Conservation (phyloP, 305 asterid genomes). For the Plantago rigida region DNA sequence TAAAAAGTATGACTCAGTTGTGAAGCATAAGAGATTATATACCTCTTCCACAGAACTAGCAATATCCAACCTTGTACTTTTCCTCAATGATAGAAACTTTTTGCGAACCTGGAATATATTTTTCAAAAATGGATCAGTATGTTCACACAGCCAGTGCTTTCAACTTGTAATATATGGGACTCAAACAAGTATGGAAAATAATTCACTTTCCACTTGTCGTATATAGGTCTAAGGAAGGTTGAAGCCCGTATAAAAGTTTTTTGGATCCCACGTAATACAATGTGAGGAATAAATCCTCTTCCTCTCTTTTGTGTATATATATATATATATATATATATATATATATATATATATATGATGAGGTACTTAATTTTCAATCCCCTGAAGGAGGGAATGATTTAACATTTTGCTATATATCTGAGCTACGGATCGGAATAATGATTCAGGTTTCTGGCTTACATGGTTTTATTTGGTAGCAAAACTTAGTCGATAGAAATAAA, state of each 20-base stretch:
- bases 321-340: too few species aligned
- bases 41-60: constrained; percentile 82
- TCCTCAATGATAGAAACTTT: constrained; percentile 75
- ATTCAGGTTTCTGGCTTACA: background rate
- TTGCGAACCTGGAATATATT: constrained; percentile 63
- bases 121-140: constrained; percentile 10
- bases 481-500: background rate
- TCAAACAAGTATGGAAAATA: background rate
- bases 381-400: background rate
- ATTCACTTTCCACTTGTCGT: background rate
- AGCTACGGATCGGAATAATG: background rate
- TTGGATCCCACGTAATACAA: background rate
- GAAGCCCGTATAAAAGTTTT: background rate
- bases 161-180: constrained; percentile 5
- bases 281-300: background rate
- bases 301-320: background rate
- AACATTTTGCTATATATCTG: too few species aligned
- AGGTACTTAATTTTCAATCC: background rate
- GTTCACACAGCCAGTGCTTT: constrained; percentile 12
- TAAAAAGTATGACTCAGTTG: constrained; percentile 11
- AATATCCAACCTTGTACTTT: constrained; percentile 76
- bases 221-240: background rate
- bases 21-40: constrained; percentile 29
- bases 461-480: background rate
- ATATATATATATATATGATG: too few species aligned